Evolutionary conservation across 2,329 filamentous ascomycete species (phyloP).

Genomic region (Xylariales sp.): DNA sequence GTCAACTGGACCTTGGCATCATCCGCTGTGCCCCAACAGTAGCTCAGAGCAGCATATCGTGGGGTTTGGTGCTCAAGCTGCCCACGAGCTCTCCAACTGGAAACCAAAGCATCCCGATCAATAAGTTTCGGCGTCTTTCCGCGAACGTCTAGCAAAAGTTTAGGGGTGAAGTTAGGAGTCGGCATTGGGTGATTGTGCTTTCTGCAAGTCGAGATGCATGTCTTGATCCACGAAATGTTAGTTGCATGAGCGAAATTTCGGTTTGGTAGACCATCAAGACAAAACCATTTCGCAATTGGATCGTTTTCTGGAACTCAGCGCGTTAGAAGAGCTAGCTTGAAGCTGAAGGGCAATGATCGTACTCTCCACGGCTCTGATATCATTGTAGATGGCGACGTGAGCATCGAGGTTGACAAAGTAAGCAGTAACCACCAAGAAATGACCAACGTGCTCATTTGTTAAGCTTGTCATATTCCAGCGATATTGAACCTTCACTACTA

Average conservation of each 20-base stretch:
- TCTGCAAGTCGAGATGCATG: neutral
- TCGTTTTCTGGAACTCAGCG: neutral
- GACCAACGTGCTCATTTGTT: too few species aligned
- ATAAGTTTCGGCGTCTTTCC: neutral
- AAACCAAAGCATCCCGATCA: neutral
- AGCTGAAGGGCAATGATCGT: neutral
- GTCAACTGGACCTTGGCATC: neutral
- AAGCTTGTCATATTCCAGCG: fast-evolving
- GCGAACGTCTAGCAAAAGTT: slow-evolving; percentile 3
- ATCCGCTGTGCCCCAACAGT: neutral
- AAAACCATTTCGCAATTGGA: neutral
- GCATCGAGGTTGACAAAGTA: neutral
- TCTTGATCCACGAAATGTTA: neutral
- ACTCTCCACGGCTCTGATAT: neutral
- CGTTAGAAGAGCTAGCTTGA: neutral
- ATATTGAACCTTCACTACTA: neutral
- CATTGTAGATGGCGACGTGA: neutral
- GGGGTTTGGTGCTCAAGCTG: neutral
- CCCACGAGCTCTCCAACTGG: neutral
- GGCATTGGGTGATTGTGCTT: neutral
- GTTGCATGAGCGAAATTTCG: neutral
- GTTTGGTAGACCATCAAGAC: neutral
- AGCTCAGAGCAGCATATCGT: slow-evolving; percentile 6
- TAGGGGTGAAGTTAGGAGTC: neutral
- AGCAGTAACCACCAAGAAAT: neutral